Evolutionary conservation across 2,329 filamentous ascomycete species (phyloP).

Genomic region (Ascochyta koolunga): DNA sequence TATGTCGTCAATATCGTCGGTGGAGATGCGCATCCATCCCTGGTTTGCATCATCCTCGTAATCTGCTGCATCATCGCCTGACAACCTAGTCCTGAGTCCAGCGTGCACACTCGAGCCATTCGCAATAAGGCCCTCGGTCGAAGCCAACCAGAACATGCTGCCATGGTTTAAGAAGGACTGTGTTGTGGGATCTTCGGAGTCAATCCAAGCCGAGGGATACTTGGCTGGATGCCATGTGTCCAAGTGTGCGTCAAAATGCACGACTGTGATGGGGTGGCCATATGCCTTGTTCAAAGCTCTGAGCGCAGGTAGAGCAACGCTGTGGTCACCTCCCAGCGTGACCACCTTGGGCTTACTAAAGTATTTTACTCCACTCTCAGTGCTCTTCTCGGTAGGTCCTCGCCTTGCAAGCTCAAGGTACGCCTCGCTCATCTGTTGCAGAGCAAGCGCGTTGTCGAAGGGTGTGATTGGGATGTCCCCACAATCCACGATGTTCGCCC

Average conservation of each 20-base stretch:
- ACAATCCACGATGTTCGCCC: conserved; percentile 83
- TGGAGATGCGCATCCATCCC: conserved; percentile 79
- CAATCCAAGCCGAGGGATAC: conserved; percentile 78
- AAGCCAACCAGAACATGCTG: conserved; percentile 89
- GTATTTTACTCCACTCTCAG: conserved; percentile 49
- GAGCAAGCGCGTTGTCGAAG: conserved; percentile 81
- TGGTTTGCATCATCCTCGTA: conserved; percentile 73
- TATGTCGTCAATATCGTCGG: conserved; percentile 86
- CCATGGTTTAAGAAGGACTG: conserved; percentile 85
- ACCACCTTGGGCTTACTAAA: conserved; percentile 54
- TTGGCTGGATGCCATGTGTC: conserved; percentile 86
- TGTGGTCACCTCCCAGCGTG: conserved; percentile 58
- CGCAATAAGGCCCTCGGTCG: conserved; percentile 77
- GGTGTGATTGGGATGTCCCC: conserved; percentile 88
- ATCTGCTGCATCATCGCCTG: conserved; percentile 69
- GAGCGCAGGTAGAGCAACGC: conserved; percentile 58
- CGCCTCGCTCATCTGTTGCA: conserved; percentile 82
- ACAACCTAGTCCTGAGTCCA: conserved; percentile 78
- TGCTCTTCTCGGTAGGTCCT: conserved; percentile 43
- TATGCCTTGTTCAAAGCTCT: conserved; percentile 55
- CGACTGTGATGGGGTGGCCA: conserved; percentile 54
- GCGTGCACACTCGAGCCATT: conserved; percentile 81
- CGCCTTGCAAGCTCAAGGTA: conserved; percentile 70
- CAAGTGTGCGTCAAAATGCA: conserved; percentile 67
- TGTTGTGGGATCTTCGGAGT: conserved; percentile 57